phyloP scores from a whole-genome alignment of 352 stramenopile species.

The Thraustotheca clavata region DNA sequence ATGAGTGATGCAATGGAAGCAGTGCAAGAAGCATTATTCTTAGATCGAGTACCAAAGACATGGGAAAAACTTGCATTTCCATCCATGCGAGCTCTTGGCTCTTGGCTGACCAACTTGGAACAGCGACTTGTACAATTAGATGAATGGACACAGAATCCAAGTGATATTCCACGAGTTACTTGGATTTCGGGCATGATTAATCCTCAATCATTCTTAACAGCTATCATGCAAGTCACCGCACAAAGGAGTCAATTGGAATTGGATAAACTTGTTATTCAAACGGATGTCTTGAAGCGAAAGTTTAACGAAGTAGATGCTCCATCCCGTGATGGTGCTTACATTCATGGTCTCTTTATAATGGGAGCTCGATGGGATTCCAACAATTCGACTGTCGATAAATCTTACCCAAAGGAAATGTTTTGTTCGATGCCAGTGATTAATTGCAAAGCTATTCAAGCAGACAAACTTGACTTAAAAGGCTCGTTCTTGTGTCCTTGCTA shows the following conservation, averaged over 20 bases:
- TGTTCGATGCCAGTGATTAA: slow-evolving; percentile 96
- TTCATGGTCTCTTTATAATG: slow-evolving; percentile 92
- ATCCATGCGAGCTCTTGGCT: slow-evolving; percentile 82
- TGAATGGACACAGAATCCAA: slow-evolving; percentile 94
- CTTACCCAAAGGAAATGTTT: slow-evolving; percentile 97
- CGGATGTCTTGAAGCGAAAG: slow-evolving; percentile 93
- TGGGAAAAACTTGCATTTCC: slow-evolving; percentile 96
- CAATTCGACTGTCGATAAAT: slow-evolving; percentile 91
- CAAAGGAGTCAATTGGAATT: slow-evolving; percentile 96
- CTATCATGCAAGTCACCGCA: slow-evolving; percentile 96
- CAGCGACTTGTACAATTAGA: slow-evolving; percentile 90
- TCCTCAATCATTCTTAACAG: slow-evolving; percentile 94
- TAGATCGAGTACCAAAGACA: slow-evolving; percentile 87
- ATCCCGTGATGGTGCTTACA: slow-evolving; percentile 92
- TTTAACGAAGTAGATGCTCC: slow-evolving; percentile 81
- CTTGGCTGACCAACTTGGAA: slow-evolving; percentile 92
- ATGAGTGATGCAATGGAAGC: slow-evolving; percentile 97
- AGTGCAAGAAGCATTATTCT: slow-evolving; percentile 90
- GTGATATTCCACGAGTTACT: slow-evolving; percentile 94
- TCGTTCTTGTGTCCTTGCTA: slow-evolving; percentile 95
- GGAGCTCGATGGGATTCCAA: slow-evolving; percentile 92
- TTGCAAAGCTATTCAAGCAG: slow-evolving; percentile 91
- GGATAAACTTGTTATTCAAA: slow-evolving; percentile 96
- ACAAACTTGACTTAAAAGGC: slow-evolving; percentile 93
- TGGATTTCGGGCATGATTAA: slow-evolving; percentile 94